Conservation (phyloP, 2,329 filamentous ascomycete genomes). For the Aspergillus unguis region DNA sequence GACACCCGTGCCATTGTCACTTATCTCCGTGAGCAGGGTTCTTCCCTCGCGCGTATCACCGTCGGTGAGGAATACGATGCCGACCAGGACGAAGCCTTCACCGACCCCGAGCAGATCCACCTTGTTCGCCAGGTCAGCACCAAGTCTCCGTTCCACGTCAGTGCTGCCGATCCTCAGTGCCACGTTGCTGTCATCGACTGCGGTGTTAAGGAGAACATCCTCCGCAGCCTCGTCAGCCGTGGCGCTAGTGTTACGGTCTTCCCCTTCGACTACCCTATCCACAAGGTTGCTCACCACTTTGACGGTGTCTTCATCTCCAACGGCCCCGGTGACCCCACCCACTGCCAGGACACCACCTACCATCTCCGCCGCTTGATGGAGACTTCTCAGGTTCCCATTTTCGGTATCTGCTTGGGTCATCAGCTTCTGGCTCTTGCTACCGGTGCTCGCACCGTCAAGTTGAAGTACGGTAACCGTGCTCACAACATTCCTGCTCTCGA, state of each 20-base stretch:
- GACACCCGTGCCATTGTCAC: slow-evolving; percentile 97
- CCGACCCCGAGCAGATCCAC: slow-evolving; percentile 96
- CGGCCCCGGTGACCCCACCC: slow-evolving; percentile 94
- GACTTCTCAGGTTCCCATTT: slow-evolving; percentile 83
- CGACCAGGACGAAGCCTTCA: slow-evolving; percentile 92
- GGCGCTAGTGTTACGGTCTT: slow-evolving; percentile 92
- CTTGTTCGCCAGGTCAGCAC: slow-evolving; percentile 94
- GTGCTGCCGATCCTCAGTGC: slow-evolving; percentile 74
- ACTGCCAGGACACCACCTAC: slow-evolving; percentile 92
- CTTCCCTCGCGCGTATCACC: slow-evolving; percentile 88
- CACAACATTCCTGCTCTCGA: slow-evolving; percentile 98
- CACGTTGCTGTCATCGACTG: slow-evolving; percentile 96
- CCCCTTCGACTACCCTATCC: slow-evolving; percentile 94
- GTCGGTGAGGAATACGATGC: slow-evolving; percentile 98
- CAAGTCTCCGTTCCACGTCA: slow-evolving; percentile 95
- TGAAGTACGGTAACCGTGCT: slow-evolving; percentile 98
- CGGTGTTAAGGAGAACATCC: slow-evolving; percentile 99
- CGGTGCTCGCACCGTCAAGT: slow-evolving; percentile 87
- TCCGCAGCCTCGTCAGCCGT: slow-evolving; percentile 86
- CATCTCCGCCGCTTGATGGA: slow-evolving; percentile 89
- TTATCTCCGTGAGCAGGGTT: slow-evolving; percentile 91
- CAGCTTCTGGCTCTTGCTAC: slow-evolving; percentile 88
- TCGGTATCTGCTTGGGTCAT: slow-evolving; percentile 97
- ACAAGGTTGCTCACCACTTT: slow-evolving; percentile 97
- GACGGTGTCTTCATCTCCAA: slow-evolving; percentile 99